A percentile compares a stretch with the other conserved stretches of the same genome.
Conservation (phyloP, 352 stramenopile species). For the Phytophthora citrophthora region DNA sequence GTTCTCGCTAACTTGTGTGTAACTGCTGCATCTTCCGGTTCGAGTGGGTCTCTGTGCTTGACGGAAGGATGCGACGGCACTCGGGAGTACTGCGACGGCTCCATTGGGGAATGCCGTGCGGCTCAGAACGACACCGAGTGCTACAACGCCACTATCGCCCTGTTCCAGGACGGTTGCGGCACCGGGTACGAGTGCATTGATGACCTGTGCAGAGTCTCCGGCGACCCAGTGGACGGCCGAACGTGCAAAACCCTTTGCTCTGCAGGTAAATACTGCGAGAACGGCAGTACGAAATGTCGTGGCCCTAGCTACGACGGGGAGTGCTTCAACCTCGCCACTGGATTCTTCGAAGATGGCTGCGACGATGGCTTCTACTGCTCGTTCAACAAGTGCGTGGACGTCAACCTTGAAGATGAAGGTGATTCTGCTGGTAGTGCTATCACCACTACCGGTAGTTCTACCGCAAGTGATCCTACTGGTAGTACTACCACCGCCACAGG, state of each 20-base stretch:
- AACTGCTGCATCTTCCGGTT: neutral
- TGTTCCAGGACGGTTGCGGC: slow-evolving; percentile 41
- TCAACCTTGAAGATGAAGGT: slow-evolving; percentile 16
- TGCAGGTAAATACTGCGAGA: slow-evolving; percentile 32
- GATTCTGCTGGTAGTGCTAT: neutral
- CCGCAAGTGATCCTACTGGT: slow-evolving; percentile 39
- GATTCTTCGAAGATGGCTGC: slow-evolving; percentile 30
- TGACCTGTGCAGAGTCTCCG: slow-evolving; percentile 35
- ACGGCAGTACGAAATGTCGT: slow-evolving; percentile 20
- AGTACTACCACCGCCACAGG: no score
- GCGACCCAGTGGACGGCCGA: slow-evolving; percentile 9
- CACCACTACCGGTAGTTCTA: no score
- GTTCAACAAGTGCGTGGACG: slow-evolving; percentile 35
- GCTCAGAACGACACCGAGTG: slow-evolving; percentile 26
- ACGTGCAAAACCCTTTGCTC: slow-evolving; percentile 20
- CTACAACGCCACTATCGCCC: slow-evolving; percentile 36
- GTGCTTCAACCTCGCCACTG: slow-evolving; percentile 44
- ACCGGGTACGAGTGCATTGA: slow-evolving; percentile 33
- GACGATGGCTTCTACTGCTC: slow-evolving; percentile 31
- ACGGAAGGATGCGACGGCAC: slow-evolving; percentile 27
- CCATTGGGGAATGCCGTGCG: slow-evolving; percentile 26
- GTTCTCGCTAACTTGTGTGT: slow-evolving; percentile 5
- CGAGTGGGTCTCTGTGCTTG: slow-evolving; percentile 5
- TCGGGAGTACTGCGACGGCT: slow-evolving; percentile 43
- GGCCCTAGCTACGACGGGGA: slow-evolving; percentile 27